A percentile compares a stretch with the other conserved stretches of the same genome.
These are phyloP conservation scores for Ogataea paraovalis DNA, from an alignment of 805 yeast genomes.

Conservation along the genomic window DNA sequence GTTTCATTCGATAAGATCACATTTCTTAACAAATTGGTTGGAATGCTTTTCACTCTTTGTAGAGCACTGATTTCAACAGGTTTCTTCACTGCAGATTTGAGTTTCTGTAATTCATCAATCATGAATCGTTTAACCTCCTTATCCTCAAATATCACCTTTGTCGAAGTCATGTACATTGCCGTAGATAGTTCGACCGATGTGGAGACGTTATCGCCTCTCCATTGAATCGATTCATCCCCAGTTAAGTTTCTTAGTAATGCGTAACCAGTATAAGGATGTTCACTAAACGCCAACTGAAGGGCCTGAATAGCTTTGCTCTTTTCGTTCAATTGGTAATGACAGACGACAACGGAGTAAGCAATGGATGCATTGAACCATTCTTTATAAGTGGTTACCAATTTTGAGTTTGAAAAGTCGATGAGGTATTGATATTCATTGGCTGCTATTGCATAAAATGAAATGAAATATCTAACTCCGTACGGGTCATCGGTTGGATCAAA, in stretches of 20 bases:
- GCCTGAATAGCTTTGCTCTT: slow-evolving; percentile 42
- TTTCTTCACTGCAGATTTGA: slow-evolving; percentile 18
- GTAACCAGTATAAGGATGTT: slow-evolving; percentile 56
- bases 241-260: slow-evolving; percentile 48
- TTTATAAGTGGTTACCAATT: slow-evolving; percentile 51
- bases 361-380: slow-evolving; percentile 74
- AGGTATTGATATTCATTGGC: slow-evolving; percentile 63
- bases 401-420: slow-evolving; percentile 51
- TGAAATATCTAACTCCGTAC: slow-evolving; percentile 74
- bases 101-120: slow-evolving; percentile 11
- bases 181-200: slow-evolving; percentile 39
- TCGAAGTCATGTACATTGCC: slow-evolving; percentile 58
- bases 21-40: slow-evolving; percentile 61
- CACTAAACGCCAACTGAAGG: slow-evolving; percentile 46
- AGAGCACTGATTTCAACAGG: slow-evolving; percentile 12
- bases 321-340: slow-evolving; percentile 43
- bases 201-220: slow-evolving; percentile 27
- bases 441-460: slow-evolving; percentile 72
- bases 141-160: slow-evolving; percentile 52
- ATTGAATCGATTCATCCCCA: slow-evolving; percentile 21
- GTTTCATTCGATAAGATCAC: slow-evolving; percentile 69
- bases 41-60: slow-evolving; percentile 36
- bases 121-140: slow-evolving; percentile 40
- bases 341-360: slow-evolving; percentile 61
- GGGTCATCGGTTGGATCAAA: slow-evolving; percentile 78